Percentiles rank a stretch among this genome's conserved stretches.
These are phyloP conservation scores for Aphanomyces astaci DNA, from an alignment of 352 stramenopile species.

Conservation along the genomic window DNA sequence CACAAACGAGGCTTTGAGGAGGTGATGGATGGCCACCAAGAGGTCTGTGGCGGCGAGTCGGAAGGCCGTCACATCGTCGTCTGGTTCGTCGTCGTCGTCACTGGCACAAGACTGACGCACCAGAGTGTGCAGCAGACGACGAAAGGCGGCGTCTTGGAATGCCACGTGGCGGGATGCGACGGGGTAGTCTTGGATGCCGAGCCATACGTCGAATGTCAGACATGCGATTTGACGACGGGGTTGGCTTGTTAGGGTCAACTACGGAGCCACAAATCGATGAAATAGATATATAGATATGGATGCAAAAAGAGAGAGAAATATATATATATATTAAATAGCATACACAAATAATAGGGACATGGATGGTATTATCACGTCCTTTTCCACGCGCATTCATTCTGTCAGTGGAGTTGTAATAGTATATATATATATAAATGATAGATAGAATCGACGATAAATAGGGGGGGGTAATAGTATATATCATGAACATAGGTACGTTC, in stretches of 20 bases:
- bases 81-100: neutral
- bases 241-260: slow-evolving; percentile 13
- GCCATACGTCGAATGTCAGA: slow-evolving; percentile 15
- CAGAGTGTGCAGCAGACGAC: slow-evolving; percentile 16
- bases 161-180: neutral
- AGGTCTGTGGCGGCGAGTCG: slow-evolving; percentile 5
- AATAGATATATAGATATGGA: no score
- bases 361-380: no score
- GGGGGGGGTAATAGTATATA: no score
- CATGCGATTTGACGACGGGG: slow-evolving; percentile 15
- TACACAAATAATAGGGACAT: no score
- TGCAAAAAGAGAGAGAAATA: no score
- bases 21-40: slow-evolving; percentile 8
- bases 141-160: slow-evolving; percentile 20
- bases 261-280: no score
- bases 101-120: slow-evolving; percentile 3
- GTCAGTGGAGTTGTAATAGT: no score
- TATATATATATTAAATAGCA: no score
- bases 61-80: slow-evolving; percentile 2
- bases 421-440: no score
- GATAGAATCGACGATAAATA: no score
- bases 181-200: slow-evolving; percentile 20
- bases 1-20: slow-evolving; percentile 17
- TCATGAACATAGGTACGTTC: no score
- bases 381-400: no score